phyloP scores from a whole-genome alignment of 805 yeast species.

The Wickerhamiella shivajii region DNA sequence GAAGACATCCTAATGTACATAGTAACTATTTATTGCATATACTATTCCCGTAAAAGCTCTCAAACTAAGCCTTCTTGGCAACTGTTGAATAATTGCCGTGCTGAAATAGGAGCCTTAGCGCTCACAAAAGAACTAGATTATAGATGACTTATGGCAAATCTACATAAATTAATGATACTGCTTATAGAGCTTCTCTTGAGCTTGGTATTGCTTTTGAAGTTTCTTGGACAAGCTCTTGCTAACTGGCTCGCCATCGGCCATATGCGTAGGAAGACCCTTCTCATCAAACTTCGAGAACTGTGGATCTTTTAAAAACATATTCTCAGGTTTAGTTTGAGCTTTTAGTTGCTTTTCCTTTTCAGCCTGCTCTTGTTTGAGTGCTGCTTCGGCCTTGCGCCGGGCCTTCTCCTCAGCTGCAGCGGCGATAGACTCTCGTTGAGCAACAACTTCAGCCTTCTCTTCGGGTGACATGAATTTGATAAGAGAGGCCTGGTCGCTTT shows the following conservation, averaged over 20 bases:
- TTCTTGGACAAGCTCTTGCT: slow-evolving; percentile 80
- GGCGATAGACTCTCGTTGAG: slow-evolving; percentile 42
- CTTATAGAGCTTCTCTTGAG: slow-evolving; percentile 68
- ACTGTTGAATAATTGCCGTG: no score
- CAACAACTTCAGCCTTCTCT: slow-evolving; percentile 53
- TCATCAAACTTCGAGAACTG: slow-evolving; percentile 72
- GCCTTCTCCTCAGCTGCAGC: slow-evolving; percentile 39
- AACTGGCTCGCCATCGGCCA: slow-evolving; percentile 54
- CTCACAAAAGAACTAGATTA: no score
- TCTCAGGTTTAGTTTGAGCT: slow-evolving; percentile 54
- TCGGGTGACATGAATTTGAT: slow-evolving; percentile 60
- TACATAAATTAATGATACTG: slow-evolving; percentile 31
- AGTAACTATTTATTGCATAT: no score
- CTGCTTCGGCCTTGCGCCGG: slow-evolving; percentile 37
- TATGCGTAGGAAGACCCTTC: slow-evolving; percentile 67
- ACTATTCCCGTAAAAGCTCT: no score
- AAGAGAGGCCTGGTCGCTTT: slow-evolving; percentile 61
- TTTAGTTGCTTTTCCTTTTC: slow-evolving; percentile 57
- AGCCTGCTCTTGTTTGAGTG: slow-evolving; percentile 17
- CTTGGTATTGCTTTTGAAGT: slow-evolving; percentile 58
- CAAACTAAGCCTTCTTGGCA: no score
- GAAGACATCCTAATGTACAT: no score
- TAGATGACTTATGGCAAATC: background rate
- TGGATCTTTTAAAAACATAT: slow-evolving; percentile 46
- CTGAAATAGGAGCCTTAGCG: no score